Conservation (phyloP, 345 rosid species). For the Sisymbrium irio region DNA sequence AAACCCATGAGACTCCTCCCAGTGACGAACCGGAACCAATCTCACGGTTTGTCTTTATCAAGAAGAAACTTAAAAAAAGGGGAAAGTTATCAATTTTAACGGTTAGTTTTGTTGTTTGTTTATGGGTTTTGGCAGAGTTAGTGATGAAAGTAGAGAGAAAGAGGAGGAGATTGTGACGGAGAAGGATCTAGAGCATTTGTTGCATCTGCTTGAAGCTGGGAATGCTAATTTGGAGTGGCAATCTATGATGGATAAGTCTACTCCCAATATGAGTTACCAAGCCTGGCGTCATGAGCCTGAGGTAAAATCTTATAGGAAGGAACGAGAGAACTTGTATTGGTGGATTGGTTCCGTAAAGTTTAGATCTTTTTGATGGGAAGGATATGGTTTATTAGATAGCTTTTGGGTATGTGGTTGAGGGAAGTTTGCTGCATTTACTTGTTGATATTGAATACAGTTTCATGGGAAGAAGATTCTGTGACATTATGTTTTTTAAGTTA, state of each 20-base stretch:
- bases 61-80: background rate
- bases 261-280: constrained; percentile 76
- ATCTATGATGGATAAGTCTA: constrained; percentile 73
- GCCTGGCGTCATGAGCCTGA: constrained; percentile 93
- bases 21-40: too few species aligned
- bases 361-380: background rate
- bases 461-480: too few species aligned
- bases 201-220: constrained; percentile 63
- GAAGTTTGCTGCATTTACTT: background rate
- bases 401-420: background rate
- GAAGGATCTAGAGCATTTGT: constrained; percentile 72
- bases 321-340: background rate
- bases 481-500: background rate
- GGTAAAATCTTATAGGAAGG: constrained; percentile 38
- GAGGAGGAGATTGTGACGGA: constrained; percentile 57
- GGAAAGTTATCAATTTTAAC: too few species aligned
- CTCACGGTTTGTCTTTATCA: constrained; percentile 37
- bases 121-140: constrained; percentile 30
- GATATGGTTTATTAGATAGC: background rate
- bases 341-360: background rate
- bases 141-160: constrained; percentile 33
- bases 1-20: too few species aligned
- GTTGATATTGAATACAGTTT: too few species aligned
- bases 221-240: constrained; percentile 83
- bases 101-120: too few species aligned